These are phyloP conservation scores for Monilinia fructigena DNA, from an alignment of 2,329 filamentous ascomycete genomes.

Conservation along the genomic window DNA sequence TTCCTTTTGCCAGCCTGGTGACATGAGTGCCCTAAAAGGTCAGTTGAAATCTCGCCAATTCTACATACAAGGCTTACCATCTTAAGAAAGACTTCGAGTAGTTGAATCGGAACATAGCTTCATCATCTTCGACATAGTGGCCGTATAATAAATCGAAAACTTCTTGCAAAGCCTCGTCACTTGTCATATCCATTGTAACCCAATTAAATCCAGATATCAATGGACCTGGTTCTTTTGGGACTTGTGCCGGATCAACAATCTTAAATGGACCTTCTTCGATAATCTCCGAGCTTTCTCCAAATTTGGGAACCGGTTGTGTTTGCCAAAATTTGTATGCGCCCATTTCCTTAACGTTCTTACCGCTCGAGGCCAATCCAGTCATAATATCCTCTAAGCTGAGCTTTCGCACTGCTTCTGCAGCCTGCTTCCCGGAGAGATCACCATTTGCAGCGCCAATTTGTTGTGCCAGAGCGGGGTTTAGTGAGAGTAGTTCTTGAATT, in stretches of 20 bases:
- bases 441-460: slow-evolving; percentile 48
- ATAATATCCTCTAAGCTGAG: slow-evolving; percentile 70
- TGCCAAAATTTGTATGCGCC: slow-evolving; percentile 98
- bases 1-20: slow-evolving; percentile 87
- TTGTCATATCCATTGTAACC: slow-evolving; percentile 82
- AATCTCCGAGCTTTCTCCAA: slow-evolving; percentile 59
- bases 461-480: slow-evolving; percentile 70
- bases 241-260: slow-evolving; percentile 72
- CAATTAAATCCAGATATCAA: slow-evolving; percentile 88
- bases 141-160: slow-evolving; percentile 87
- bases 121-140: slow-evolving; percentile 96
- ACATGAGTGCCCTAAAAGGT: slow-evolving; percentile 75
- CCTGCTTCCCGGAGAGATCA: slow-evolving; percentile 41
- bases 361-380: slow-evolving; percentile 71
- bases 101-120: slow-evolving; percentile 96
- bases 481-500: slow-evolving; percentile 63
- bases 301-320: slow-evolving; percentile 90
- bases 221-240: slow-evolving; percentile 72
- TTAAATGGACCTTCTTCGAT: slow-evolving; percentile 81
- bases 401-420: slow-evolving; percentile 56
- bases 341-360: slow-evolving; percentile 95
- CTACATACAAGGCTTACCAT: slow-evolving; percentile 59
- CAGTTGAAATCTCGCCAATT: slow-evolving; percentile 25
- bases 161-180: slow-evolving; percentile 78
- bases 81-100: slow-evolving; percentile 87